Evolutionary conservation across 306 rosid species (phyloP).

Genomic region (Psophocarpus tetragonolobus): DNA sequence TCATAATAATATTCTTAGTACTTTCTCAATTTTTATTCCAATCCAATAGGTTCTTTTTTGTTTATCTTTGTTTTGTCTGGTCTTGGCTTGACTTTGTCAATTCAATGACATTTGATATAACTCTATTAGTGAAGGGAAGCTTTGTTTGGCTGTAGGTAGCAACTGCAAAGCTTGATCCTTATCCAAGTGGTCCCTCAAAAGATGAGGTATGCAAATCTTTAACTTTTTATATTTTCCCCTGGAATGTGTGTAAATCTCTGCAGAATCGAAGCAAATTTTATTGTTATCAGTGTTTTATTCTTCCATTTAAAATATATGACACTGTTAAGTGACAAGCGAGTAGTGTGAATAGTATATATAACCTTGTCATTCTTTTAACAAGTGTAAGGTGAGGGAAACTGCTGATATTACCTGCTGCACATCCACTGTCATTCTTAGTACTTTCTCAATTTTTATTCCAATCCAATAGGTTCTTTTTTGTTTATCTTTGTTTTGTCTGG

Average conservation of each 20-base stretch:
- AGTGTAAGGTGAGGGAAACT: no score
- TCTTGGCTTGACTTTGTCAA: neutral
- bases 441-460: neutral
- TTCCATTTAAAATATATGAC: neutral
- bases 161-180: slow-evolving; percentile 45
- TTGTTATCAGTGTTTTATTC: neutral
- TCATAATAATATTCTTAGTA: no score
- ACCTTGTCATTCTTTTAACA: no score
- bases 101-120: neutral
- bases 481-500: neutral
- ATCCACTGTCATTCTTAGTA: no score
- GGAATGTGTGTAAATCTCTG: neutral
- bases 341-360: neutral
- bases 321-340: neutral
- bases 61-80: neutral
- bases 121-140: slow-evolving; percentile 21
- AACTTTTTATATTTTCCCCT: neutral
- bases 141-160: slow-evolving; percentile 46
- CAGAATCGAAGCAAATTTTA: neutral
- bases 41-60: neutral
- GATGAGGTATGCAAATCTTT: slow-evolving; percentile 46
- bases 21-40: neutral
- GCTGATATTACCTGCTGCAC: no score
- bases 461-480: neutral
- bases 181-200: slow-evolving; percentile 43